Conservation (phyloP, 495 filamentous ascomycete genomes). For the Xylaria flabelliformis region DNA sequence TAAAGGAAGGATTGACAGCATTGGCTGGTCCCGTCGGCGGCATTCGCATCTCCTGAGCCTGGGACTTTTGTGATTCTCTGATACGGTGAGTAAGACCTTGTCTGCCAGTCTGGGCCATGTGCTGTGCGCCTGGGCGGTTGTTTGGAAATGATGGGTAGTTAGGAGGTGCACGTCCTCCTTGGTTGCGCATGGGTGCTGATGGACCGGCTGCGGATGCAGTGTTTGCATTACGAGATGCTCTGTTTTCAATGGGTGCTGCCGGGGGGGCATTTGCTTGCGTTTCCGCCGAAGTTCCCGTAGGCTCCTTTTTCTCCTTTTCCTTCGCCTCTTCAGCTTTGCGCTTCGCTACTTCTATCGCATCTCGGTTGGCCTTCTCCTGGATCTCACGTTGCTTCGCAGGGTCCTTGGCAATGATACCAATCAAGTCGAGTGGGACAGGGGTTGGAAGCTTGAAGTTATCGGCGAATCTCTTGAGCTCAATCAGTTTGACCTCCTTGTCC, state of each 20-base stretch:
- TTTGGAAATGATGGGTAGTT: slow-evolving; percentile 35
- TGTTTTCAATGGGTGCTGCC: slow-evolving; percentile 32
- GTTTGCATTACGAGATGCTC: slow-evolving; percentile 37
- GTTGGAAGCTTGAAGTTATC: slow-evolving; percentile 91
- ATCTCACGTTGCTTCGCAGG: slow-evolving; percentile 90
- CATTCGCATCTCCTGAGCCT: slow-evolving; percentile 52
- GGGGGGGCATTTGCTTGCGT: slow-evolving; percentile 40
- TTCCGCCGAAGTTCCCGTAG: slow-evolving; percentile 39
- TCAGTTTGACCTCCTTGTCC: slow-evolving; percentile 88
- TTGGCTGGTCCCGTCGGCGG: slow-evolving; percentile 63
- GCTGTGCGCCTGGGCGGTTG: slow-evolving; percentile 47
- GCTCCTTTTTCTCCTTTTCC: slow-evolving; percentile 51
- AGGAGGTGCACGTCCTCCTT: slow-evolving; percentile 32
- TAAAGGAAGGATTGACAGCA: slow-evolving; percentile 51
- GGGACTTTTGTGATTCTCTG: slow-evolving; percentile 54
- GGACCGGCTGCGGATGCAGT: slow-evolving; percentile 34
- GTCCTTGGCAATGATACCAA: slow-evolving; percentile 96
- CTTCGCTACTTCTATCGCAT: slow-evolving; percentile 64
- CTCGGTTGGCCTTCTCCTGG: slow-evolving; percentile 78
- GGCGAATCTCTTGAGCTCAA: slow-evolving; percentile 94
- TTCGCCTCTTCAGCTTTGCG: slow-evolving; percentile 48
- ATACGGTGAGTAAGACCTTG: slow-evolving; percentile 52
- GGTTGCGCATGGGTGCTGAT: slow-evolving; percentile 36
- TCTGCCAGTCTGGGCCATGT: slow-evolving; percentile 42
- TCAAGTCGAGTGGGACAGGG: slow-evolving; percentile 87